Base-by-base conservation (phyloP, 2,329 filamentous ascomycete species). In the Ascochyta rabiei region DNA sequence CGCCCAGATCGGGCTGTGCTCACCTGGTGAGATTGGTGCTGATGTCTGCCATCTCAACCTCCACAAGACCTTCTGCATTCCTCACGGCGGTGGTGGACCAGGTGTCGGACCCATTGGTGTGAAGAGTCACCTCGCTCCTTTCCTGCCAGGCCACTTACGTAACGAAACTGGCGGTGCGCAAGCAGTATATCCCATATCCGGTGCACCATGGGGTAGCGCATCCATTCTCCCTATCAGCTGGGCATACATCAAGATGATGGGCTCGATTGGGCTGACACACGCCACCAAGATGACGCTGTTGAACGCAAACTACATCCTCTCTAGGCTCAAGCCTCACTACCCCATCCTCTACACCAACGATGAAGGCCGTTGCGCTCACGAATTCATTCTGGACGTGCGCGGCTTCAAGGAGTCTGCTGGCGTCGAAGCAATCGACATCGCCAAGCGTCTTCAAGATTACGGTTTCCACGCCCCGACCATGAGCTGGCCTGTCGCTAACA, bases 31-130 rank as follows among this genome's bases (percentile, higher is more conserved):
- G 75, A 96, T 98, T 63, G 93, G 93, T 18, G 93, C 93, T 26
- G 93, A 98, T 73, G 93, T 97, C 34, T 98, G 93, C 83, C 93
- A 97, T 80, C 82, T 98, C 56, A 98, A 98, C 77, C 84, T 98
- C 37, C 93, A 98, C 85, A 98, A 98, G 84, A 98, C 93, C 3
- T 98, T 98, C 82, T 98, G 93, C 75, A 98, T 98, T 69, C 93
- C 93, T 41, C 93, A 98, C 76, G 93, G 93, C 50, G 93, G 93
- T 60, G 93, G 93, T 62, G 93, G 93, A 15, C 93, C 93, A 9
- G 93, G 93, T 68, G 91, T 97, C 33, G 93, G 93, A 2, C 93
- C 93, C 48, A 96, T 98, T 63, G 93, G 92, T 71, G 93, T 96
- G 50, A 95, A 93, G 74, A 79, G 86, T 57, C 90, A 96, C 69